These are phyloP conservation scores for Phytophthora pistaciae DNA, from an alignment of 352 stramenopile species.

Conservation along the genomic window DNA sequence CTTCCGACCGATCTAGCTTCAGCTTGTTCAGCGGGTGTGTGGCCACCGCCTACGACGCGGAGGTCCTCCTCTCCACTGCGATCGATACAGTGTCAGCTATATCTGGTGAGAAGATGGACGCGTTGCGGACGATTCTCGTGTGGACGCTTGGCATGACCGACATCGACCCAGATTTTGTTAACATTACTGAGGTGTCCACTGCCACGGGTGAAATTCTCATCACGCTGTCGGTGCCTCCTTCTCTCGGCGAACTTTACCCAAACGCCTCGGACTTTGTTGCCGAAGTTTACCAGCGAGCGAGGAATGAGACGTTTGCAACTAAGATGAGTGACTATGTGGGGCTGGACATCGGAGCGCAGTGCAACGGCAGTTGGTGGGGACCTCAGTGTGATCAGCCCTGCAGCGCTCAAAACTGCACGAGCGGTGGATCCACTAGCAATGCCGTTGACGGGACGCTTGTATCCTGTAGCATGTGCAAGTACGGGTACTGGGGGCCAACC, in stretches of 20 bases:
- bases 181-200: constrained; percentile 24
- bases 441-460: constrained; percentile 24
- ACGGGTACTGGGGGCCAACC: constrained; percentile 26
- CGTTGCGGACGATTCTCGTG: constrained; percentile 24
- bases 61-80: constrained; percentile 27
- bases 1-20: constrained; percentile 20
- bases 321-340: constrained; percentile 25
- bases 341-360: constrained; percentile 15
- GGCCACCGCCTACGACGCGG: constrained; percentile 31
- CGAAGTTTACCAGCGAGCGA: constrained; percentile 27
- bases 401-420: constrained; percentile 17
- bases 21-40: constrained; percentile 39
- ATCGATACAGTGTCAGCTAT: constrained; percentile 14
- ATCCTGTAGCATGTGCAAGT: constrained; percentile 23
- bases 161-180: constrained; percentile 33
- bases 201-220: constrained; percentile 24
- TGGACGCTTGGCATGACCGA: constrained; percentile 36
- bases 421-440: constrained; percentile 21
- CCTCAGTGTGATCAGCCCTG: constrained; percentile 21
- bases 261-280: constrained; percentile 25
- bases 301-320: constrained; percentile 24
- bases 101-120: constrained; percentile 11
- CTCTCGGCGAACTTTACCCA: constrained; percentile 29
- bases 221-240: constrained; percentile 29
- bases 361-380: constrained; percentile 23